Conservation (phyloP, 2,329 filamentous ascomycete genomes). For the Pestalotiopsis sp. region DNA sequence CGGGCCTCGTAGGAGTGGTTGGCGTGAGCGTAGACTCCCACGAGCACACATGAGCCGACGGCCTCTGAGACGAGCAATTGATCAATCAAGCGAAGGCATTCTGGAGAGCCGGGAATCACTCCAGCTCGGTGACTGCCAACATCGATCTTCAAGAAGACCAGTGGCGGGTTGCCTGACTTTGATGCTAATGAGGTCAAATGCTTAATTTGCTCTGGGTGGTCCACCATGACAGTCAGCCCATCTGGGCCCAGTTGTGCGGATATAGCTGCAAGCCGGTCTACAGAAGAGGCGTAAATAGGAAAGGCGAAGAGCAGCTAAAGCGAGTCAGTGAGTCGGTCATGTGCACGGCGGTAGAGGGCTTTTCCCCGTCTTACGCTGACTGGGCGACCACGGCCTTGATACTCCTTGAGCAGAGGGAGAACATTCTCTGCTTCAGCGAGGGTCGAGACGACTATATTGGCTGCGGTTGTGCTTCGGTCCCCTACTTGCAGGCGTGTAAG, state of each 20-base stretch:
- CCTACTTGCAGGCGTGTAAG: conserved; percentile 73
- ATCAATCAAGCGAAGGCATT: conserved; percentile 49
- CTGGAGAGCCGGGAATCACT: conserved; percentile 51
- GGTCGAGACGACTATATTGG: conserved; percentile 73
- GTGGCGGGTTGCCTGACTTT: conserved; percentile 48
- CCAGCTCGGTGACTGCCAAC: conserved; percentile 74
- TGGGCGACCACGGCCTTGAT: conserved; percentile 52
- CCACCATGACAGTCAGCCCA: conserved; percentile 67
- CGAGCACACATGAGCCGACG: conserved; percentile 43
- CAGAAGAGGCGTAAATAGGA: conserved; percentile 63
- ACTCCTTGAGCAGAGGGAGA: conserved; percentile 60
- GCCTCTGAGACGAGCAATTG: conserved; percentile 45
- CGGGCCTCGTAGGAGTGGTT: conserved; percentile 70
- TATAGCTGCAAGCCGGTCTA: conserved; percentile 62
- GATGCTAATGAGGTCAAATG: conserved; percentile 44
- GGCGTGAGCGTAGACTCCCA: conserved; percentile 74
- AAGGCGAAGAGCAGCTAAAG: conserved; percentile 70
- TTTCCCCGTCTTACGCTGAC: conserved; percentile 53
- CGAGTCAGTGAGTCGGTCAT: conserved; percentile 14
- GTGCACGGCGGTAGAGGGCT: not conserved
- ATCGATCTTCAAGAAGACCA: conserved; percentile 74
- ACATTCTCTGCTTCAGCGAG: conserved; percentile 73
- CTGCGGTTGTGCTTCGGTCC: conserved; percentile 43
- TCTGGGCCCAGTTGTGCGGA: conserved; percentile 56
- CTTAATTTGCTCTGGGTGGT: conserved; percentile 65